A percentile compares a stretch with the other conserved stretches of the same genome.
phyloP scores from a whole-genome alignment of 2,329 filamentous ascomycete species.

The Fusarium sp. region DNA sequence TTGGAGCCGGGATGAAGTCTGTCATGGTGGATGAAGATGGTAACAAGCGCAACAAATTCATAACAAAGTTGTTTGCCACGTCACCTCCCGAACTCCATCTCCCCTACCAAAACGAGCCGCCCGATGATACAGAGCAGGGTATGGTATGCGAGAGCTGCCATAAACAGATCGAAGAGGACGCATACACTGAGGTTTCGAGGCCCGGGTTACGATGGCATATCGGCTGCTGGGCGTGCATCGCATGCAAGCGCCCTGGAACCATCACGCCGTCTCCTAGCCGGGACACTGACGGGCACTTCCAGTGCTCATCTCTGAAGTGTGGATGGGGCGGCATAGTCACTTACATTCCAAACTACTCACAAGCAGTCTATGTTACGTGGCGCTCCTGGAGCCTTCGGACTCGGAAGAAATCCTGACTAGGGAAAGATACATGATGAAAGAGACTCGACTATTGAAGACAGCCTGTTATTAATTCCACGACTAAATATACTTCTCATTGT shows the following conservation, averaged over 20 bases:
- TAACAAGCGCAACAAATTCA: neutral
- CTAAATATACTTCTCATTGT: too few species aligned
- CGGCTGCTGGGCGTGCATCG: neutral
- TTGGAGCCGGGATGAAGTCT: neutral
- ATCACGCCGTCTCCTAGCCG: neutral
- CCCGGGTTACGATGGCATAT: neutral
- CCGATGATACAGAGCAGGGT: neutral
- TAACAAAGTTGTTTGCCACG: neutral
- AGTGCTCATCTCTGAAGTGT: neutral
- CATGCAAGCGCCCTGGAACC: neutral
- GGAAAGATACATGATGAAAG: too few species aligned
- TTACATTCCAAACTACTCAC: neutral
- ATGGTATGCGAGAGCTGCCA: neutral
- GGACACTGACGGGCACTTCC: neutral
- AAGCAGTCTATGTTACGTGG: neutral
- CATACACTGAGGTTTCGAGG: neutral
- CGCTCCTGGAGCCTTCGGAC: neutral
- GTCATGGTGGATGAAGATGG: neutral
- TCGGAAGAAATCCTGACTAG: too few species aligned
- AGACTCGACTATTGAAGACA: too few species aligned
- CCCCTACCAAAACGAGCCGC: neutral
- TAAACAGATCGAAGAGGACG: neutral
- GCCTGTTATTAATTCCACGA: too few species aligned
- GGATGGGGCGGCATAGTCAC: neutral
- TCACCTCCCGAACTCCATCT: neutral